A percentile compares a stretch with the other conserved stretches of the same genome.
phyloP scores from a whole-genome alignment of 2,329 filamentous ascomycete genomes.

The Hymenoscyphus albidus region DNA sequence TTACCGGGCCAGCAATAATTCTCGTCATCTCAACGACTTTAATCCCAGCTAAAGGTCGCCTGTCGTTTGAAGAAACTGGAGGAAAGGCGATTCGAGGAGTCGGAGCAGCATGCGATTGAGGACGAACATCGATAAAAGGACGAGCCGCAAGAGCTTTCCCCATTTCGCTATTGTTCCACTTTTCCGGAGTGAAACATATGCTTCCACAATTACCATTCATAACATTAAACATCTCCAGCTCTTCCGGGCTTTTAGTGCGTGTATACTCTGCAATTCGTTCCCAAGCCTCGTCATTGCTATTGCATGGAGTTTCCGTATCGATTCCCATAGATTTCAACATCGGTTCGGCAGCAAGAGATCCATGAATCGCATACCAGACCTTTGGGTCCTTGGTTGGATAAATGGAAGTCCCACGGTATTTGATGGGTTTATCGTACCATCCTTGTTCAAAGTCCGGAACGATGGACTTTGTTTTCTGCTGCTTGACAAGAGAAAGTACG shows the following conservation, averaged over 20 bases:
- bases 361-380: slow-evolving; percentile 69
- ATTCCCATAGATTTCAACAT: slow-evolving; percentile 65
- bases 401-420: slow-evolving; percentile 34
- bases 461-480: neutral
- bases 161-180: slow-evolving; percentile 16
- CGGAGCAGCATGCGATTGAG: neutral
- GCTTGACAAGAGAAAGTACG: slow-evolving; percentile 1
- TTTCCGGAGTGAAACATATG: slow-evolving; percentile 14
- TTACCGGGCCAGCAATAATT: slow-evolving; percentile 68
- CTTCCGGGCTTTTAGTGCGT: slow-evolving; percentile 4
- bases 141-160: slow-evolving; percentile 13
- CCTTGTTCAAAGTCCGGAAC: slow-evolving; percentile 11
- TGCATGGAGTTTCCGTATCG: slow-evolving; percentile 32
- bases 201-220: slow-evolving; percentile 11
- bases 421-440: slow-evolving; percentile 4
- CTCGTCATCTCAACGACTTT: slow-evolving; percentile 71
- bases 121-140: slow-evolving; percentile 13
- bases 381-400: slow-evolving; percentile 61
- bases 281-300: slow-evolving; percentile 6
- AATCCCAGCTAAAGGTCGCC: slow-evolving; percentile 44
- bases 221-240: slow-evolving; percentile 12
- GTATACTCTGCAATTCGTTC: slow-evolving; percentile 10
- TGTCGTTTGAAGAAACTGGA: slow-evolving; percentile 1
- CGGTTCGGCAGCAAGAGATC: slow-evolving; percentile 63
- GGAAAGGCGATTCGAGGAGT: slow-evolving; percentile 9